These are phyloP conservation scores for Pythium monospermum DNA, from an alignment of 352 stramenopile genomes.

Conservation along the genomic window DNA sequence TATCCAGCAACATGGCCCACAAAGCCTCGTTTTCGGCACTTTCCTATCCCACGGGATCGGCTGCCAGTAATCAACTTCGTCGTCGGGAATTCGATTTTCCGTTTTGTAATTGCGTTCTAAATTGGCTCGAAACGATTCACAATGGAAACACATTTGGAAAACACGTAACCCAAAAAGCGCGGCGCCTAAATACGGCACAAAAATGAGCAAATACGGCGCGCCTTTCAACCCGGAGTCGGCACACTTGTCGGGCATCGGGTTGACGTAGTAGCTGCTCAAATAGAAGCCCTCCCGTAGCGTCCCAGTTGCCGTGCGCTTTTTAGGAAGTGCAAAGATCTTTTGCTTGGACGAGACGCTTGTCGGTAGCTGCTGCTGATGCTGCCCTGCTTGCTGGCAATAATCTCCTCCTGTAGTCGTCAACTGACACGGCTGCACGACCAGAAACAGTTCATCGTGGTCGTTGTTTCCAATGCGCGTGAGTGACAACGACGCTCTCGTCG, in stretches of 20 bases:
- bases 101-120: slow-evolving; percentile 55
- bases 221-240: slow-evolving; percentile 40
- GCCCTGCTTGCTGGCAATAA: slow-evolving; percentile 7
- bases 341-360: slow-evolving; percentile 31
- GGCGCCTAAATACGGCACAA: slow-evolving; percentile 50
- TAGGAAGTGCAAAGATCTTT: slow-evolving; percentile 44
- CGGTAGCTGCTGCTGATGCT: slow-evolving; percentile 33
- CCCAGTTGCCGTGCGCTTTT: slow-evolving; percentile 1
- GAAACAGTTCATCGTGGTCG: slow-evolving; percentile 48
- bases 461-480: slow-evolving; percentile 43
- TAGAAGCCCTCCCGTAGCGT: not conserved
- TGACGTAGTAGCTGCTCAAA: slow-evolving; percentile 34
- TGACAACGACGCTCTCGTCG: slow-evolving; percentile 41
- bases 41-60: slow-evolving; percentile 65
- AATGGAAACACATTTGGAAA: slow-evolving; percentile 52
- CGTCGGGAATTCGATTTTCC: slow-evolving; percentile 47
- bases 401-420: slow-evolving; percentile 5
- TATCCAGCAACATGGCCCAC: slow-evolving; percentile 58
- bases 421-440: slow-evolving; percentile 51
- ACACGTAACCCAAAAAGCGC: slow-evolving; percentile 48
- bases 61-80: slow-evolving; percentile 73
- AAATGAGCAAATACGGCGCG: slow-evolving; percentile 46
- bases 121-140: slow-evolving; percentile 56
- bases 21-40: slow-evolving; percentile 55
- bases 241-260: slow-evolving; percentile 57